Evolutionary conservation across 2,329 filamentous ascomycete species (phyloP).

Genomic region (Microdochium paspali): DNA sequence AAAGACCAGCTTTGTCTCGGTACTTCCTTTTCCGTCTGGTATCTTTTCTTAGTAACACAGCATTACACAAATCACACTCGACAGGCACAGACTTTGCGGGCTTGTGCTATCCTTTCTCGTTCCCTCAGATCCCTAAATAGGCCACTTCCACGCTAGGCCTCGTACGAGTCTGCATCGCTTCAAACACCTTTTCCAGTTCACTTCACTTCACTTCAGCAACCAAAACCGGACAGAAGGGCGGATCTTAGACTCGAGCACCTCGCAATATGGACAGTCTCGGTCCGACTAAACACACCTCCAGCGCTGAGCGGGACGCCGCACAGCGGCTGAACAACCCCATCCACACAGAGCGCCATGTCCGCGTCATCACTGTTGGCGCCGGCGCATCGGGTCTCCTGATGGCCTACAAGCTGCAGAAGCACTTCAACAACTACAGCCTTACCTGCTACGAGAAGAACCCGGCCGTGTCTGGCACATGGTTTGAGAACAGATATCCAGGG

Average conservation of each 20-base stretch:
- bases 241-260: background rate
- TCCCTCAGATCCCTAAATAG: no score
- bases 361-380: slow-evolving; percentile 33
- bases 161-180: no score
- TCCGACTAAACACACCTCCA: background rate
- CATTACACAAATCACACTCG: no score
- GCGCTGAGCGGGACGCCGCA: background rate
- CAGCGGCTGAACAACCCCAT: slow-evolving; percentile 4
- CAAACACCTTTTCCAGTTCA: no score
- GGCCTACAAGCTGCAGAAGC: slow-evolving; percentile 36
- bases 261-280: background rate
- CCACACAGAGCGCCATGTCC: slow-evolving; percentile 9
- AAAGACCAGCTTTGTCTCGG: no score
- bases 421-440: slow-evolving; percentile 28
- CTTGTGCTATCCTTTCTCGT: no score
- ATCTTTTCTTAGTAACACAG: no score
- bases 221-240: no score
- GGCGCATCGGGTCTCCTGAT: slow-evolving; percentile 35
- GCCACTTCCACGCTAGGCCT: no score
- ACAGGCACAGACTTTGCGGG: no score
- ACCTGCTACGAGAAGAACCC: slow-evolving; percentile 37
- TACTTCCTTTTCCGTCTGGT: no score
- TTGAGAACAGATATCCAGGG: slow-evolving; percentile 36
- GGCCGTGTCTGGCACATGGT: slow-evolving; percentile 39
- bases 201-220: no score